Evolutionary conservation across 1,284 basidiomycete genomes (phyloP), one percentile per base, ranked within the genome.

Genomic region (Melanopsichium pennsylvanicum): DNA sequence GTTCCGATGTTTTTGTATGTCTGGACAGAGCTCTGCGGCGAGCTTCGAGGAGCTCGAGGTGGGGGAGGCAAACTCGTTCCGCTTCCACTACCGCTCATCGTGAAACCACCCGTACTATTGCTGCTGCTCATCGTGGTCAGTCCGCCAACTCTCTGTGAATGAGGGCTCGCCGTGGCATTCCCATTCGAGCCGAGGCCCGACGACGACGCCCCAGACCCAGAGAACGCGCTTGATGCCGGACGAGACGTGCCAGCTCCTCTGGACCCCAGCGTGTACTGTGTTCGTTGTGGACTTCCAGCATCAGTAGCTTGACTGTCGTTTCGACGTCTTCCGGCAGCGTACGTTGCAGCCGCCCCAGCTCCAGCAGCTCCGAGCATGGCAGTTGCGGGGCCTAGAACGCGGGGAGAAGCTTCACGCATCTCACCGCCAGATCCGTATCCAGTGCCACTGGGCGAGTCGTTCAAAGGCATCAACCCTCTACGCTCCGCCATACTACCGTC

Each of bases 81-180:
- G 23, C 48, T 66, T 4, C 52, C 70, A 25, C 61, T 66, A 6
- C 62, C 49, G 21, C 44, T 56, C 2, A 50, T 48, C 1, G 70
- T 70, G 25, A 52, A 55, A 0, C 36, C 55, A 7, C 70, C 63
- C 5, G 63, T 71, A 29, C 66, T 68, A 48, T 64, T 71, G 50
- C 71, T 73, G 46, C 63, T 71, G 43, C 55, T 63, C 40, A 64
- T 31, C 0, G 18, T 35, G 4, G 40, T 13, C 3, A 16, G 11
- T n/a, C 42, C 38, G 19, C 38, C 45, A 13, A 40, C 35, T 42
- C 48, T 34, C 19, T 41, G 44, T 6, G 44, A 47, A 3, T 46
- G 60, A 1, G 52, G 47, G 32, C 43, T 47, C 12, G 31, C 21
- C 0, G 52, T 56, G 6, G 27, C 48, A 35, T 50, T 38, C 8